Evolutionary conservation across 1,284 basidiomycete genomes (phyloP).

Genomic region (Irpex sp.): DNA sequence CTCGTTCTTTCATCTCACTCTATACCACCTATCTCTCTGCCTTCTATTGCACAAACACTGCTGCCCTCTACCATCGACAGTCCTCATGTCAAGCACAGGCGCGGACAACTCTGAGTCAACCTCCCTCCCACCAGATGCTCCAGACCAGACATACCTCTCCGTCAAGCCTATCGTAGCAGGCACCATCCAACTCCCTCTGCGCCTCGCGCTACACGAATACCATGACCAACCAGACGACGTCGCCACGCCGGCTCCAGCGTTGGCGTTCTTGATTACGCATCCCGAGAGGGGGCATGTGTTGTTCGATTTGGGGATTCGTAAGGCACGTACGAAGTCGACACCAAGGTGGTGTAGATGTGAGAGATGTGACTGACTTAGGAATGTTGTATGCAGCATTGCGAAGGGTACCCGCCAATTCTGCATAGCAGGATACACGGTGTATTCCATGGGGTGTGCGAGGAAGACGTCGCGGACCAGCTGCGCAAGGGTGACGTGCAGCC

Average conservation of each 20-base stretch:
- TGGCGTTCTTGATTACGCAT: constrained; percentile 10
- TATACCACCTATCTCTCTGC: too few species aligned
- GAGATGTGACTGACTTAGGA: background rate
- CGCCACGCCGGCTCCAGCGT: constrained; percentile 1
- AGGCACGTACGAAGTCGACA: background rate
- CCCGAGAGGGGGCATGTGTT: constrained; percentile 7
- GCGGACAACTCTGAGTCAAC: too few species aligned
- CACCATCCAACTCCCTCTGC: constrained; percentile 5
- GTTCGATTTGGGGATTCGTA: constrained; percentile 12
- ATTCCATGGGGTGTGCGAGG: constrained; percentile 3
- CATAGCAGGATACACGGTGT: background rate
- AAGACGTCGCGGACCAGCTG: constrained; percentile 7
- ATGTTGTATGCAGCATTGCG: background rate
- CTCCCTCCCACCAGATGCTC: constrained; percentile 5
- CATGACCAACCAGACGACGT: background rate
- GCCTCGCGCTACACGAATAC: constrained; percentile 7
- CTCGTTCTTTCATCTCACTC: background rate
- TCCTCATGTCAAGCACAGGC: too few species aligned
- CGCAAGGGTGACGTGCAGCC: constrained; percentile 4
- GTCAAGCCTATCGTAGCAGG: constrained; percentile 10
- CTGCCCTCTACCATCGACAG: too few species aligned
- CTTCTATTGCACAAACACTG: too few species aligned
- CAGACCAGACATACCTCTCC: constrained; percentile 7
- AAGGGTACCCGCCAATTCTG: constrained; percentile 8
- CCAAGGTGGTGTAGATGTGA: background rate